These are phyloP conservation scores for Vigna nakashimae DNA, from an alignment of 306 rosid genomes.

Conservation along the genomic window DNA sequence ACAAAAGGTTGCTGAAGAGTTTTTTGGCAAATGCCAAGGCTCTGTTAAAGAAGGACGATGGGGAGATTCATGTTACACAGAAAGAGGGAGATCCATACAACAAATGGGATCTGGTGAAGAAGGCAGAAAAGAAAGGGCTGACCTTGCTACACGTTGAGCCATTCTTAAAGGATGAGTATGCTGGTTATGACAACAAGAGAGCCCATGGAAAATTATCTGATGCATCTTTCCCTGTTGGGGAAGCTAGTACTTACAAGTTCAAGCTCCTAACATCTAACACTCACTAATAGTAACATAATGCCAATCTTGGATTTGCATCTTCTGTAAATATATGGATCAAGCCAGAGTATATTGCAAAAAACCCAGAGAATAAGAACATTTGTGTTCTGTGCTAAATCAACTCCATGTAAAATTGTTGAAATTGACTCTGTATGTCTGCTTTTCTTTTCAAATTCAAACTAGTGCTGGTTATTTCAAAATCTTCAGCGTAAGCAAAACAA, in stretches of 20 bases:
- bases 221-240: constrained; percentile 59
- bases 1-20: constrained; percentile 75
- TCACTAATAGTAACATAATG: neutral
- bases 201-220: constrained; percentile 67
- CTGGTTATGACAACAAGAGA: constrained; percentile 81
- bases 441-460: neutral
- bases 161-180: constrained; percentile 63
- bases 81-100: constrained; percentile 81
- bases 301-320: constrained; percentile 11
- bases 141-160: constrained; percentile 52
- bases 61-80: constrained; percentile 78
- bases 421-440: neutral
- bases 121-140: constrained; percentile 69
- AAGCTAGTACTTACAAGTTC: constrained; percentile 72
- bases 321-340: neutral
- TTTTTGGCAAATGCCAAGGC: constrained; percentile 66
- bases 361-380: neutral
- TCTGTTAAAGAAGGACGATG: constrained; percentile 62
- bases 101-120: constrained; percentile 70
- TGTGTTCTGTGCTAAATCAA: neutral
- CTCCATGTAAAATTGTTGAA: neutral
- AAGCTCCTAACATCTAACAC: constrained; percentile 42
- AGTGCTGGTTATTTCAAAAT: neutral
- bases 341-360: no score
- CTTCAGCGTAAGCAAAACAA: neutral